Conservation (phyloP, 495 filamentous ascomycete genomes). For the Rhypophila decipiens region DNA sequence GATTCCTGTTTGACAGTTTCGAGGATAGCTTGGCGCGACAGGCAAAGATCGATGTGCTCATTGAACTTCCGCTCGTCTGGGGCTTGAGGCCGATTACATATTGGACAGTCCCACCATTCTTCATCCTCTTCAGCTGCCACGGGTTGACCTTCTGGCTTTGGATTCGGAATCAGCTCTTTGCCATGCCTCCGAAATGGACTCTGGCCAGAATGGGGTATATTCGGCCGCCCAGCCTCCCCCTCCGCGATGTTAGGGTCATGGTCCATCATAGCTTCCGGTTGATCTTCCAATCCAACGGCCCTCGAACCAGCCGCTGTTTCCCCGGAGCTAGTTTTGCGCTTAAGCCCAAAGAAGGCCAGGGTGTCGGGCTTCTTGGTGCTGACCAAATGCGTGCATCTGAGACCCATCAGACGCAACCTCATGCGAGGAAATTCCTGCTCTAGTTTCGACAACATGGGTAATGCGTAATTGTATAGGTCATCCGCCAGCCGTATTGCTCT, state of each 20-base stretch:
- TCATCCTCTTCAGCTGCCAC: conserved; percentile 15
- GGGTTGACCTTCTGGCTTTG: conserved; percentile 24
- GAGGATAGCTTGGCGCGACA: conserved; percentile 78
- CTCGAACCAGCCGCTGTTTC: conserved; percentile 9
- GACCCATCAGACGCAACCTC: conserved; percentile 80
- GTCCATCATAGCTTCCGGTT: conserved; percentile 65
- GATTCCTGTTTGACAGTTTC: conserved; percentile 55
- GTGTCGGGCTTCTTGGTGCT: conserved; percentile 69
- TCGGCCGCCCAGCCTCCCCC: not conserved
- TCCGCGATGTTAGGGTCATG: conserved; percentile 14
- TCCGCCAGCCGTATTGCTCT: conserved; percentile 66
- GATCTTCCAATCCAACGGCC: conserved; percentile 52
- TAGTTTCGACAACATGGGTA: conserved; percentile 80
- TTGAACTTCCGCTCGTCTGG: conserved; percentile 81
- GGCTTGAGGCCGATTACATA: conserved; percentile 66
- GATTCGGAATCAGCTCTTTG: conserved; percentile 45
- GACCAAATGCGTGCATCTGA: conserved; percentile 80
- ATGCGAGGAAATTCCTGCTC: conserved; percentile 79
- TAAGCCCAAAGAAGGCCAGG: conserved; percentile 73
- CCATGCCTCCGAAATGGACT: conserved; percentile 36
- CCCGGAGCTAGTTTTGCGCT: conserved; percentile 12
- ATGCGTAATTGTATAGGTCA: conserved; percentile 72
- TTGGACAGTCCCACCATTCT: conserved; percentile 77
- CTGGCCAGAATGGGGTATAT: conserved; percentile 19
- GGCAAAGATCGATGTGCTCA: conserved; percentile 87